These are phyloP conservation scores for Tetrapisispora namnaoensis DNA, from an alignment of 805 yeast species.

Conservation along the genomic window DNA sequence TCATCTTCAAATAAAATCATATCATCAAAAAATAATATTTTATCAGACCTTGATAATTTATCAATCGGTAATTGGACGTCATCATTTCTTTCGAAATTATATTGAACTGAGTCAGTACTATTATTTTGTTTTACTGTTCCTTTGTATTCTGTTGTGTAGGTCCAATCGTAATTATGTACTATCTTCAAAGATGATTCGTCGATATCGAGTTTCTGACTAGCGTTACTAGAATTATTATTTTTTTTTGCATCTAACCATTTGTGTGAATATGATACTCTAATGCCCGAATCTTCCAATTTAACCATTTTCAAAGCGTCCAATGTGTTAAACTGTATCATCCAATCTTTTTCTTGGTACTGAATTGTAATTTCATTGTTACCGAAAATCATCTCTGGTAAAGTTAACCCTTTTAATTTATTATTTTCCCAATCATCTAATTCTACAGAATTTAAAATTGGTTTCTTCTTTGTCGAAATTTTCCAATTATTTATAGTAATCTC, in stretches of 20 bases:
- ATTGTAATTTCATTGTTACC: conserved; percentile 67
- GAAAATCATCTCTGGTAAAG: conserved; percentile 96
- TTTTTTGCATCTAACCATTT: conserved; percentile 55
- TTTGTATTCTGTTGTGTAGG: conserved; percentile 70
- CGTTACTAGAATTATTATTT: conserved; percentile 3
- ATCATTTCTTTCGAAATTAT: conserved; percentile 20
- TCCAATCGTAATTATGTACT: conserved; percentile 91
- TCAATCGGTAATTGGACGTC: conserved; percentile 52
- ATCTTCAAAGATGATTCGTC: conserved; percentile 44
- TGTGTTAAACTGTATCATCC: conserved; percentile 59
- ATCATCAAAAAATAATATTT: conserved; percentile 83
- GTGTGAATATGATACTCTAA: conserved; percentile 76
- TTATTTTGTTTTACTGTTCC: conserved; percentile 39
- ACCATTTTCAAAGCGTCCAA: conserved; percentile 58
- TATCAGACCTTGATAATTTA: conserved; percentile 63
- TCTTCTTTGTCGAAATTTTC: conserved; percentile 62
- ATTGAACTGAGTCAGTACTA: conserved; percentile 5
- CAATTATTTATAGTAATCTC: conserved; percentile 64
- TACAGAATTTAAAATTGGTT: conserved; percentile 63
- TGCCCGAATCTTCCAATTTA: conserved; percentile 38
- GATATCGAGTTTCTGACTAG: conserved; percentile 16
- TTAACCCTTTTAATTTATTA: conserved; percentile 50
- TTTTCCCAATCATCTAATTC: conserved; percentile 63
- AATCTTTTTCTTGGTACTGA: conserved; percentile 32
- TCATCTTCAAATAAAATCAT: conserved; percentile 88